Evolutionary conservation across 108 stramenopile genomes (phyloP), one percentile per base, ranked within the genome.

Genomic region (Nitzschia sp.): DNA sequence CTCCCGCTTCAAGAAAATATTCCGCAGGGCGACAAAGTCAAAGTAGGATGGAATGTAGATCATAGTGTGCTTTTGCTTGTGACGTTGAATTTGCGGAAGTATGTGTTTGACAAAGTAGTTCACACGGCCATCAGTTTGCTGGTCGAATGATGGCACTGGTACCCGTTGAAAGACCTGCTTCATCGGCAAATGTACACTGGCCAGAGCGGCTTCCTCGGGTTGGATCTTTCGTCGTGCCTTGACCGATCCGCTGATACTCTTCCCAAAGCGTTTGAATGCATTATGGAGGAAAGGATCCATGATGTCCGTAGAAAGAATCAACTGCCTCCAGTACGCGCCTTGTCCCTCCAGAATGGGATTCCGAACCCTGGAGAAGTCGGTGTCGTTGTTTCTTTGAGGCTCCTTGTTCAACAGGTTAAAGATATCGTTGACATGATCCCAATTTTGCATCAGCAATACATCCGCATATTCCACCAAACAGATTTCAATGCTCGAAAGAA

Each of bases 371-470:
- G 90, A 90, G 79, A 97, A 98, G 68, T 98, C 97, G 32, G 92
- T 95, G 42, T 87, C 76, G 31, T 88, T 77, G 42, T 82, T 83
- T 27, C 94, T 88, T 46, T 73, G 70, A 6, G 97, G 97, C 62
- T 85, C 80, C 31, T 85, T 64, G 69, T 98, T 98, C 46, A 96
- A 68, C 13, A 74, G 63, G 13, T 62, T 66, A 30, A 97, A 77
- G 27, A 90, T 55, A 47, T 75, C 77, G 46, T 87, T 86, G 30
- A 96, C 89, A 71, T 97, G 96, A 74, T 96, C 96, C 96, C 96
- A 97, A 59, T 98, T 98, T 71, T 98, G 97, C 97, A 97, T 97
- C 57, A 94, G 48, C 36, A 96, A 61, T 26, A 98, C 93, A 69
- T 98, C 96, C 46, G 82, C 78, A 15, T 88, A 70, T 34, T 65